Evolutionary conservation across 2,329 filamentous ascomycete species (phyloP).

Genomic region (Ilyonectria robusta): DNA sequence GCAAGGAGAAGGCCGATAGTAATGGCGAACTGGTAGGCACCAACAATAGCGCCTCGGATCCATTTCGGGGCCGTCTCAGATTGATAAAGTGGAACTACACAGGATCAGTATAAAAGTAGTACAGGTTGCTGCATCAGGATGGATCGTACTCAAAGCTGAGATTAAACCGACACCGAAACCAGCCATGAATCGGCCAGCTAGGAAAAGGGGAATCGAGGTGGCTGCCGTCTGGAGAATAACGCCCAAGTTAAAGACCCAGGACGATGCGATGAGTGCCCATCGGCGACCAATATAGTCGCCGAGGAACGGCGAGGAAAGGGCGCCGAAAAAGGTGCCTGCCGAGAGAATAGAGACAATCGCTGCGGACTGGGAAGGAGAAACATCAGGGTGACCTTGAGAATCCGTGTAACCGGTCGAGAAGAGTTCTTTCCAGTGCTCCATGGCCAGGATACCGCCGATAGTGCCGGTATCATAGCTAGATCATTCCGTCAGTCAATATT

Average conservation of each 20-base stretch:
- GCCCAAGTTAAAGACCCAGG: constrained; percentile 75
- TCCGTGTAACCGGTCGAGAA: constrained; percentile 69
- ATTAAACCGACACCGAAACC: constrained; percentile 81
- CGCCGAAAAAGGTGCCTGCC: constrained; percentile 83
- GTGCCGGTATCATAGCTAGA: constrained; percentile 71
- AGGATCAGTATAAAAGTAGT: not conserved
- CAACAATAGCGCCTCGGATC: constrained; percentile 79
- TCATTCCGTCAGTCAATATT: not conserved
- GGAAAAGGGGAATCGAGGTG: constrained; percentile 72
- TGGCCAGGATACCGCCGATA: constrained; percentile 70
- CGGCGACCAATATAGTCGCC: constrained; percentile 77
- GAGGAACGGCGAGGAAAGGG: constrained; percentile 72
- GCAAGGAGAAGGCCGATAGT: constrained; percentile 78
- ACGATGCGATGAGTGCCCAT: constrained; percentile 72
- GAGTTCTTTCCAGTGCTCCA: constrained; percentile 65
- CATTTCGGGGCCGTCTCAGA: constrained; percentile 79
- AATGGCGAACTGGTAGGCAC: constrained; percentile 77
- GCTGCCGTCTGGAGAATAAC: constrained; percentile 77
- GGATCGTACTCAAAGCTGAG: constrained; percentile 69
- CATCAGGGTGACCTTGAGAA: constrained; percentile 57
- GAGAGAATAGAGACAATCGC: constrained; percentile 82
- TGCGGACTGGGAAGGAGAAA: constrained; percentile 70
- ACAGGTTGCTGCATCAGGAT: not conserved
- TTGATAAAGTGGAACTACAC: constrained; percentile 77
- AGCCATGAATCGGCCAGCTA: constrained; percentile 81